A percentile compares a stretch with the other conserved stretches of the same genome.
Conservation (phyloP, 2,329 filamentous ascomycete species). For the Colletotrichum tropicale region DNA sequence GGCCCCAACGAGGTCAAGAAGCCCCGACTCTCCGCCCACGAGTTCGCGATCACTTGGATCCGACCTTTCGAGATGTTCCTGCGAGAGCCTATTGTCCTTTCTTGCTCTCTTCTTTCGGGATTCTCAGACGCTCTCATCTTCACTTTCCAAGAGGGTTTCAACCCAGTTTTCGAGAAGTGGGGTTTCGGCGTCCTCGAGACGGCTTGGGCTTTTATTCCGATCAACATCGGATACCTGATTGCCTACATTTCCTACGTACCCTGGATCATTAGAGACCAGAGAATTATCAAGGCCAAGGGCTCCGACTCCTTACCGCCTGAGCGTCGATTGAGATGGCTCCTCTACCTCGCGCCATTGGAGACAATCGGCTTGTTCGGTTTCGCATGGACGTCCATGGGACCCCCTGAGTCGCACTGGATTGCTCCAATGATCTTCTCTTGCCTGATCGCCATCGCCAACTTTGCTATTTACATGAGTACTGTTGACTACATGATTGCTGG, state of each 20-base stretch:
- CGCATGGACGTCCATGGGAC: conserved; percentile 63
- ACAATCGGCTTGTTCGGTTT: conserved; percentile 68
- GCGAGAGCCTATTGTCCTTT: conserved; percentile 68
- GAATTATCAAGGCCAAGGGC: conserved; percentile 46
- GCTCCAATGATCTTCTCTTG: conserved; percentile 63
- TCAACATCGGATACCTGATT: conserved; percentile 58
- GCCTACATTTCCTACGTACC: conserved; percentile 62
- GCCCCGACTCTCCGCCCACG: conserved; percentile 42
- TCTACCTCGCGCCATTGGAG: conserved; percentile 63
- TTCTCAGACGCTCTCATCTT: conserved; percentile 71
- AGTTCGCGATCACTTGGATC: conserved; percentile 54
- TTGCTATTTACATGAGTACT: conserved; percentile 67
- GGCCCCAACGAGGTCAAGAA: conserved; percentile 53
- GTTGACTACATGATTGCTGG: conserved; percentile 69
- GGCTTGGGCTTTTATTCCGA: conserved; percentile 25
- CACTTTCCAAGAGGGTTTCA: conserved; percentile 68
- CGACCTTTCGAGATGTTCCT: conserved; percentile 69
- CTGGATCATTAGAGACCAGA: conserved; percentile 43
- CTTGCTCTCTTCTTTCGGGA: conserved; percentile 64
- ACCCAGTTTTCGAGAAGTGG: conserved; percentile 64
- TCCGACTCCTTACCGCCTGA: conserved; percentile 49
- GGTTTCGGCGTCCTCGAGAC: conserved; percentile 47
- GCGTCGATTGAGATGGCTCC: conserved; percentile 62
- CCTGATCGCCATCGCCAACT: conserved; percentile 68
- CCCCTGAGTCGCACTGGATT: conserved; percentile 61